Percentiles rank a stretch among this genome's conserved stretches.
phyloP scores from a whole-genome alignment of 495 filamentous ascomycete species.

The Penicillium coprophilum region DNA sequence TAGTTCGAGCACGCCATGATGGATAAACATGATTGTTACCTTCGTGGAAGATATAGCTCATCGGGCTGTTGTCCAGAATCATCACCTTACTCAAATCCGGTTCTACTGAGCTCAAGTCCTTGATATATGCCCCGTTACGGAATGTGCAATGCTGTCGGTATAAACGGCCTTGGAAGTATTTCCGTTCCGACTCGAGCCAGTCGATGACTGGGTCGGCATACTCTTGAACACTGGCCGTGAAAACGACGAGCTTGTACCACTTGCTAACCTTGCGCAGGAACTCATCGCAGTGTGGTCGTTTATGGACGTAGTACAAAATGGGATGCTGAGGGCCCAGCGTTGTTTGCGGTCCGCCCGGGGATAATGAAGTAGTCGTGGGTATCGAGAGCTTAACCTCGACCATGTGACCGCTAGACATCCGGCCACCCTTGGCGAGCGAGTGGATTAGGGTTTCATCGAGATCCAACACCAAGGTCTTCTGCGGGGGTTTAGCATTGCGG shows the following conservation, averaged over 20 bases:
- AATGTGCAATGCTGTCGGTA: slow-evolving; percentile 97
- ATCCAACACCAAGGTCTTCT: slow-evolving; percentile 94
- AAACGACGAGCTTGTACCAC: slow-evolving; percentile 98
- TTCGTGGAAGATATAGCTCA: slow-evolving; percentile 99
- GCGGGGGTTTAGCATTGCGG: slow-evolving; percentile 48
- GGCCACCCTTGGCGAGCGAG: slow-evolving; percentile 91
- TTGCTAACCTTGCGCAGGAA: slow-evolving; percentile 92
- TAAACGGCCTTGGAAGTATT: slow-evolving; percentile 88
- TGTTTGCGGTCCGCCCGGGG: slow-evolving; percentile 59
- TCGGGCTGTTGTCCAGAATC: slow-evolving; percentile 96
- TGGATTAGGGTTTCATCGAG: slow-evolving; percentile 97
- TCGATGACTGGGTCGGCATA: slow-evolving; percentile 99
- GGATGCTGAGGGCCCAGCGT: slow-evolving; percentile 84
- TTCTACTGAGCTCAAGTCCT: slow-evolving; percentile 93
- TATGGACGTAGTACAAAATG: slow-evolving; percentile 98
- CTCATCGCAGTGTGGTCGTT: slow-evolving; percentile 94
- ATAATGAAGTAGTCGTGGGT: slow-evolving; percentile 56
- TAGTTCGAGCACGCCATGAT: slow-evolving; percentile 16
- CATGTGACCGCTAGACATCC: slow-evolving; percentile 97
- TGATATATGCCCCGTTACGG: slow-evolving; percentile 94
- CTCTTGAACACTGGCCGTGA: slow-evolving; percentile 96
- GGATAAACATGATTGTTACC: slow-evolving; percentile 49
- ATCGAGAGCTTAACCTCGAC: slow-evolving; percentile 90
- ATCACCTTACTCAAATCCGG: slow-evolving; percentile 95
- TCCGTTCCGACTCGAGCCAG: slow-evolving; percentile 94